Base-by-base conservation (phyloP, 1,284 basidiomycete genomes). In the Kwoniella shivajii region DNA sequence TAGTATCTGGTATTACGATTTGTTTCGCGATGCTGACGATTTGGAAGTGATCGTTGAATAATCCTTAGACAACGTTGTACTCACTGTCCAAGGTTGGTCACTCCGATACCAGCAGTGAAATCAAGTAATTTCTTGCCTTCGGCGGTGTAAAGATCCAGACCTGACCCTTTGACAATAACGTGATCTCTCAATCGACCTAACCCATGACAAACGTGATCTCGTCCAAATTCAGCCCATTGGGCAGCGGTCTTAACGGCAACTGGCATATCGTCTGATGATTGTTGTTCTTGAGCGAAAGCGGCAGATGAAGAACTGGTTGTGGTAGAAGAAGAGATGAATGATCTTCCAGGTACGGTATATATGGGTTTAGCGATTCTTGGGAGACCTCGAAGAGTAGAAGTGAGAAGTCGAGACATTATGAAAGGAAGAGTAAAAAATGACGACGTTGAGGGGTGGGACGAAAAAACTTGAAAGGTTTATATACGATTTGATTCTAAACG, bases 71-170 rank as follows among this genome's bases (percentile, higher is more conserved):
- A 20, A 38, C n/a, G 1, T 14, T 26, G n/a, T 13, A 65, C 68
- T 64, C 55, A 70, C 69, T 71, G 69, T 55, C 69, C 69, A 14
- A 71, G 63, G 60, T 71, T 71, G 63, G 66, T 68, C 24, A 71
- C 69, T 54, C 69, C 69, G 67, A 93, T 94, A 24, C 92, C 92
- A 68, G 84, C 85, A 4, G 89, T 92, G 68, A 93, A 93, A 76
- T 93, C 91, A 48, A 94, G 82, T 70, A 89, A 71, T 66, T 80
- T 82, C 55, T 84, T 82, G 5, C 90, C 91, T 63, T 90, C 86
- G 41, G 70, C 66, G 81, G 69, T 70, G 59, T 52, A 61, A 9
- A 91, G 84, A 69, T 88, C 89, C 2, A 88, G 86, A 16, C 91
- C 92, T 66, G 87, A 80, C 31, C 88, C 92, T 67, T 86, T 88